These are phyloP conservation scores for Scedosporium dehoogii DNA, from an alignment of 2,329 filamentous ascomycete genomes.

Conservation along the genomic window DNA sequence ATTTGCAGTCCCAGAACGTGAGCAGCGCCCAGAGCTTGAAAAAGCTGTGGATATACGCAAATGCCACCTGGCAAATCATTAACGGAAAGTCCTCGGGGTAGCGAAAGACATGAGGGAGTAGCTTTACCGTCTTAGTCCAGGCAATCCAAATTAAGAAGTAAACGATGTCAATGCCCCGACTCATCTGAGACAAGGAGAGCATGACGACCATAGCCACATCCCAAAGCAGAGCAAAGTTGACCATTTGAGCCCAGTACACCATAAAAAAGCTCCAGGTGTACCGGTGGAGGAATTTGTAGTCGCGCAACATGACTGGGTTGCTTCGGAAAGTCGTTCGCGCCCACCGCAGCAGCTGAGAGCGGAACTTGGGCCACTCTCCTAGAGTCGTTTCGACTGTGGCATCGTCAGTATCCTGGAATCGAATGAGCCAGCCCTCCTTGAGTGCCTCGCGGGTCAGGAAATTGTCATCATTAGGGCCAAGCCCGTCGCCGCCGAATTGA, in stretches of 20 bases:
- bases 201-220: constrained; percentile 31
- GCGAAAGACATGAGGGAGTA: constrained; percentile 38
- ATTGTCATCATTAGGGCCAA: constrained; percentile 51
- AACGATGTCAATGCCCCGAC: background rate
- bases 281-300: constrained; percentile 7
- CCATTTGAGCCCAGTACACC: constrained; percentile 42
- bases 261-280: constrained; percentile 45
- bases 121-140: constrained; percentile 46
- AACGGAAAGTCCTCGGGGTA: constrained; percentile 41
- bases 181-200: background rate
- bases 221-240: constrained; percentile 46
- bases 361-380: constrained; percentile 38
- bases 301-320: constrained; percentile 37
- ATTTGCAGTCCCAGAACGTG: constrained; percentile 37
- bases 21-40: constrained; percentile 46
- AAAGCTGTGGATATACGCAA: constrained; percentile 47
- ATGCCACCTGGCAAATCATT: constrained; percentile 39
- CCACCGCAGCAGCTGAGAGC: constrained; percentile 45
- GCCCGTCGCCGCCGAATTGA: constrained; percentile 15
- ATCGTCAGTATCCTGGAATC: constrained; percentile 41
- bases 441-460: constrained; percentile 46
- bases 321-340: constrained; percentile 47
- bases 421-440: constrained; percentile 38
- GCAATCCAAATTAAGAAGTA: constrained; percentile 34
- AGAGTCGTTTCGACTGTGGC: constrained; percentile 41